A percentile compares a stretch with the other conserved stretches of the same genome.
Evolutionary conservation across 2,329 filamentous ascomycete genomes (phyloP).

Genomic region (Fonsecaea multimorphosa): DNA sequence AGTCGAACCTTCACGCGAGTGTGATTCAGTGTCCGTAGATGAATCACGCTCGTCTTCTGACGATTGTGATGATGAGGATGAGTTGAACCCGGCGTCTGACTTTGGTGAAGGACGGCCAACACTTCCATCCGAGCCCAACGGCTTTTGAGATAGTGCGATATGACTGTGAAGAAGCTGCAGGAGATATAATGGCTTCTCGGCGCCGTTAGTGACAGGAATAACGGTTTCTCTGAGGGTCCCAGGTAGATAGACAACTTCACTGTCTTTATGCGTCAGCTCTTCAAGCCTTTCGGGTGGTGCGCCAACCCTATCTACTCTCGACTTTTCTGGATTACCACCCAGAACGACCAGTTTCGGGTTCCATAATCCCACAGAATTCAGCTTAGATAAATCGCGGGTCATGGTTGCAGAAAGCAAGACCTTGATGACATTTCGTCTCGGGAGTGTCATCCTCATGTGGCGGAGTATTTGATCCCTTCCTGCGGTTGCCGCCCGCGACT

Average conservation of each 20-base stretch:
- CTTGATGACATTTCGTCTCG: slow-evolving; percentile 58
- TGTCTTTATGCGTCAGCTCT: slow-evolving; percentile 49
- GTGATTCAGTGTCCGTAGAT: background rate
- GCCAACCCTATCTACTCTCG: background rate
- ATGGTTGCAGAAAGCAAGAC: slow-evolving; percentile 97
- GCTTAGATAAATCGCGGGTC: slow-evolving; percentile 84
- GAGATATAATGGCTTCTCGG: slow-evolving; percentile 83
- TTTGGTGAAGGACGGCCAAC: background rate
- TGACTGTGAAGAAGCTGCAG: slow-evolving; percentile 71
- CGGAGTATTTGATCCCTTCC: slow-evolving; percentile 79
- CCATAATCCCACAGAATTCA: slow-evolving; percentile 75
- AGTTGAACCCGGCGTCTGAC: slow-evolving; percentile 40
- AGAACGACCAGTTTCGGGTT: slow-evolving; percentile 68
- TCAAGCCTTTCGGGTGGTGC: background rate
- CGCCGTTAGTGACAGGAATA: slow-evolving; percentile 70
- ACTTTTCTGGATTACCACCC: background rate
- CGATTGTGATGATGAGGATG: slow-evolving; percentile 41
- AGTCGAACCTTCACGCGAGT: background rate
- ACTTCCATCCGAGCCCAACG: background rate
- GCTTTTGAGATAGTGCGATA: slow-evolving; percentile 40
- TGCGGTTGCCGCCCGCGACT: slow-evolving; percentile 87
- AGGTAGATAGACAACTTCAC: slow-evolving; percentile 64
- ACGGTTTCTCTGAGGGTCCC: slow-evolving; percentile 67
- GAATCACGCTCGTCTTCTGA: slow-evolving; percentile 52
- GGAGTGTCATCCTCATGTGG: slow-evolving; percentile 78